These are phyloP conservation scores for Pichia sp. DNA, from an alignment of 1,139 yeast species.

Conservation along the genomic window DNA sequence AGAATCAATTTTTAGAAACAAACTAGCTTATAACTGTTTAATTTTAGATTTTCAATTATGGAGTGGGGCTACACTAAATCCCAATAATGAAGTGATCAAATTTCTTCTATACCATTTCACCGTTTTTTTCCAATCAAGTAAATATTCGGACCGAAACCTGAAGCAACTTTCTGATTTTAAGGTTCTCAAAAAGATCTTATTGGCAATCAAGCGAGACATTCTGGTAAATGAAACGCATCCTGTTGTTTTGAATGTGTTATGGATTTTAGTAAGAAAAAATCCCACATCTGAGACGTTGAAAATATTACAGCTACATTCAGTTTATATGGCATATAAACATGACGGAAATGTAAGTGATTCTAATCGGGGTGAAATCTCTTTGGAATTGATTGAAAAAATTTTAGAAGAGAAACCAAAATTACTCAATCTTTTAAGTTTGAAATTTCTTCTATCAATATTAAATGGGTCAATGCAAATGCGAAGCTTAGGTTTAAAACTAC, in stretches of 20 bases:
- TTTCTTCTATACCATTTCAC: conserved; percentile 50
- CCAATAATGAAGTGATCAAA: conserved; percentile 35
- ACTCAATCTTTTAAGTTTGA: conserved; percentile 20
- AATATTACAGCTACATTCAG: conserved; percentile 35
- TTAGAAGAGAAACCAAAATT: conserved; percentile 6
- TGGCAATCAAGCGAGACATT: conserved; percentile 39
- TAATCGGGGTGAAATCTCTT: conserved; percentile 6
- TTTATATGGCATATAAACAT: conserved; percentile 27
- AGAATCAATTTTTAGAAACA: conserved; percentile 39
- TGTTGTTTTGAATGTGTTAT: conserved; percentile 32
- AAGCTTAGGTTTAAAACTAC: conserved; percentile 34
- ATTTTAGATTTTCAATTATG: conserved; percentile 46
- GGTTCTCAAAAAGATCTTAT: conserved; percentile 45
- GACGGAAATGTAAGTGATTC: neutral
- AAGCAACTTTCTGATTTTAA: conserved; percentile 47
- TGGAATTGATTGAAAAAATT: conserved; percentile 5
- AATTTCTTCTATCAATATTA: conserved; percentile 57
- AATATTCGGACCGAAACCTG: conserved; percentile 41
- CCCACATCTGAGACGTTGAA: conserved; percentile 35
- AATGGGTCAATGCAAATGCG: conserved; percentile 37
- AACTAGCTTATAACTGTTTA: conserved; percentile 38
- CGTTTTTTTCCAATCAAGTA: conserved; percentile 45
- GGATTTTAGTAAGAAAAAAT: conserved; percentile 32
- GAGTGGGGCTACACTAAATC: conserved; percentile 25
- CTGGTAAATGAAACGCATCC: conserved; percentile 32